Evolutionary conservation across 495 filamentous ascomycete genomes (phyloP).

Genomic region (Pseudoneurospora amorphoporcata): DNA sequence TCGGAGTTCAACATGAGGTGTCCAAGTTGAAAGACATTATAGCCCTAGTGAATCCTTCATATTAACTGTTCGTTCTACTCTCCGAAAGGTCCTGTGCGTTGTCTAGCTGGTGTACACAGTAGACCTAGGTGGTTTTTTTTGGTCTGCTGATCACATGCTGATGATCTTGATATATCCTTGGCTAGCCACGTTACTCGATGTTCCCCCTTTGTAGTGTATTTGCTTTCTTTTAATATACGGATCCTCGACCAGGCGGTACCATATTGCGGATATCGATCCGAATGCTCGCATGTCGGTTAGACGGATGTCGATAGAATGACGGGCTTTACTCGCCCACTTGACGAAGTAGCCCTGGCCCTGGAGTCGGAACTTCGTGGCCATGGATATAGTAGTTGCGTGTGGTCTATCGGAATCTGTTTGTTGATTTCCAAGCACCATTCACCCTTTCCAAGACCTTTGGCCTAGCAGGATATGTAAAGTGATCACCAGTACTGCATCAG

Average conservation of each 20-base stretch:
- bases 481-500: background rate
- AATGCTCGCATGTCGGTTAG: background rate
- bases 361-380: background rate
- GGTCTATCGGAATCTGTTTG: background rate
- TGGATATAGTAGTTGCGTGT: background rate
- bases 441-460: background rate
- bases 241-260: background rate
- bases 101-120: background rate
- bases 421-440: background rate
- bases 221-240: background rate
- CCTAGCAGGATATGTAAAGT: background rate
- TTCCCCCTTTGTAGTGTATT: background rate
- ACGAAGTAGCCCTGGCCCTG: background rate
- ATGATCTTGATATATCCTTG: background rate
- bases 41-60: background rate
- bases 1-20: background rate
- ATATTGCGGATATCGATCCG: background rate
- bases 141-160: background rate
- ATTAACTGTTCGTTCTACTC: background rate
- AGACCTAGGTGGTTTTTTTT: background rate
- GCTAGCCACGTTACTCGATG: background rate
- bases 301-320: background rate
- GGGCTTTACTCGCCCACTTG: background rate
- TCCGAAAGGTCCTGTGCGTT: background rate
- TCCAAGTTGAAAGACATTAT: background rate